Evolutionary conservation across 345 rosid species (phyloP).

Genomic region (Eucalyptus dawsonii): DNA sequence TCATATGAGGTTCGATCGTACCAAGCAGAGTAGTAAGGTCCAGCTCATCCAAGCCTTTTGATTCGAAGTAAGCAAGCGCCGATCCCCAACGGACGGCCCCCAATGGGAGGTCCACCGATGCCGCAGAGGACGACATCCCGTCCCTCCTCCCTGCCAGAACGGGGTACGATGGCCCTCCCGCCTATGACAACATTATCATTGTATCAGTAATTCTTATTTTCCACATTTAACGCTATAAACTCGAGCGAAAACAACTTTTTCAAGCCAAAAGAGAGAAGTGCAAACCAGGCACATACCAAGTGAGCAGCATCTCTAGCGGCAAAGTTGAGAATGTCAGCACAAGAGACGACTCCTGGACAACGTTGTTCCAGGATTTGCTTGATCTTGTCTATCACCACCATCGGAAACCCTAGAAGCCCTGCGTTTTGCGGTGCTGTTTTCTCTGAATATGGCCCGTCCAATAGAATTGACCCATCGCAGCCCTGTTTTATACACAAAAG

Average conservation of each 20-base stretch:
- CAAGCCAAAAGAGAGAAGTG: not conserved
- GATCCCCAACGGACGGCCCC: conserved; percentile 27
- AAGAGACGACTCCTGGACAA: conserved; percentile 74
- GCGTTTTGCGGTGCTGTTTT: conserved; percentile 44
- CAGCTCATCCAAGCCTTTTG: conserved; percentile 30
- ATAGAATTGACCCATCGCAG: conserved; percentile 61
- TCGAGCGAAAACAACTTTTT: no score
- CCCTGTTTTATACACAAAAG: conserved; percentile 22
- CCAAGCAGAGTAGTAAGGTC: conserved; percentile 65
- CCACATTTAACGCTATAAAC: no score
- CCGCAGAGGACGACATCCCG: conserved; percentile 27
- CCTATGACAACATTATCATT: conserved; percentile 5
- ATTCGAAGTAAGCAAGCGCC: conserved; percentile 26
- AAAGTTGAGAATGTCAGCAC: conserved; percentile 76
- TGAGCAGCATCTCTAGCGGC: conserved; percentile 72
- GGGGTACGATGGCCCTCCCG: conserved; percentile 51
- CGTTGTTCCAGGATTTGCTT: conserved; percentile 44
- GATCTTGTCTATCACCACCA: conserved; percentile 42
- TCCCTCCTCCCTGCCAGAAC: conserved; percentile 57
- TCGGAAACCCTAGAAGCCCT: conserved; percentile 46
- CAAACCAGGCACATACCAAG: conserved; percentile 16
- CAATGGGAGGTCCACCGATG: conserved; percentile 34
- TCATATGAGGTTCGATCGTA: not conserved
- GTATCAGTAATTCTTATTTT: not conserved
- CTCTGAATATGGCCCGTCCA: conserved; percentile 59